A percentile compares a stretch with the other conserved stretches of the same genome.
phyloP scores from a whole-genome alignment of 2,329 filamentous ascomycete species.

The Sporothrix protearum region DNA sequence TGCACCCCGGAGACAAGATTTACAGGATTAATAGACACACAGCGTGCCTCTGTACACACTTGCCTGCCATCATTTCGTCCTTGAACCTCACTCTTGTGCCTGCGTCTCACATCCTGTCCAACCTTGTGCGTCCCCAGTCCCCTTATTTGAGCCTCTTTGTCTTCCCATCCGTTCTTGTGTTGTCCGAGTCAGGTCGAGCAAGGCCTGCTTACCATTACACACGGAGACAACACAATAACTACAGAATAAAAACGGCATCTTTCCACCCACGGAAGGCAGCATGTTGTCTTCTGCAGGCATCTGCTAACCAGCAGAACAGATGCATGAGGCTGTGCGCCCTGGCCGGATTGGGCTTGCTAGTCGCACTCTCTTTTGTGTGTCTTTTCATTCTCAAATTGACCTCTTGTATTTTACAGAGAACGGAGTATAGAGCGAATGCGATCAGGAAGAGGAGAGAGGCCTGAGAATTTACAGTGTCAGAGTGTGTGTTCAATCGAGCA shows the following conservation, averaged over 20 bases:
- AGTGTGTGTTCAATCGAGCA: no score
- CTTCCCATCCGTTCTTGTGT: neutral
- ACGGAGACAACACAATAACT: no score
- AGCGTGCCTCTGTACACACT: neutral
- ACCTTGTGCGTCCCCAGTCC: neutral
- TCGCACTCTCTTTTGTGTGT: neutral
- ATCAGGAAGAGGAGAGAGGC: neutral
- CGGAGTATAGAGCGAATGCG: neutral
- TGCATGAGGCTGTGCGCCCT: constrained; percentile 15
- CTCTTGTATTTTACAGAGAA: neutral
- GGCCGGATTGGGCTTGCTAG: neutral
- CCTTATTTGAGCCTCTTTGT: neutral
- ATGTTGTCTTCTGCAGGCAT: neutral
- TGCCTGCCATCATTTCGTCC: neutral
- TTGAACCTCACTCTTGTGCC: neutral
- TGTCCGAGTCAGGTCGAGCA: neutral
- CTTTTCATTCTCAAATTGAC: neutral
- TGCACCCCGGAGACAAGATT: neutral
- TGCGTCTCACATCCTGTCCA: neutral
- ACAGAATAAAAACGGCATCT: neutral
- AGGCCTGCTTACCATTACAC: no score
- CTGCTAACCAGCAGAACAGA: neutral
- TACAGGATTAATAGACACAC: neutral
- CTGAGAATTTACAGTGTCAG: constrained; percentile 5
- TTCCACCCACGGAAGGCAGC: neutral